Evolutionary conservation across 441 rosid species (phyloP), one percentile per base, ranked within the genome.

Genomic region (Corymbia calophylla): DNA sequence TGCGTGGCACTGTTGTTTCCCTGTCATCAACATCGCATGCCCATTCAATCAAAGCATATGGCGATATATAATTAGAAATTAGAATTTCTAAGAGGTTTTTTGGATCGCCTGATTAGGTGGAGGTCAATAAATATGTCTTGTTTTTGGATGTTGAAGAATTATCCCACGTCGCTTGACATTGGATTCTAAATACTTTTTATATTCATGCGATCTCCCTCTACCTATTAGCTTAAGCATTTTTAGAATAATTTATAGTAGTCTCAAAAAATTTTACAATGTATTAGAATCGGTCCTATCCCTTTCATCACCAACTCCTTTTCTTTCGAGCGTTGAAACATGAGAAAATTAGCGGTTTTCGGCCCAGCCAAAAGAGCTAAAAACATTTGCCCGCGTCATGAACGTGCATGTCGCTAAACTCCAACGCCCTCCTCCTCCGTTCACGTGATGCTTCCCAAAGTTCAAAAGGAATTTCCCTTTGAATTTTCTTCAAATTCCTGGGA

Each of bases 241-340:
- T 58, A 25, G 10, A 58, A 25, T 0, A 9, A 0, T 9, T 23
- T 9, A 0, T 2, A 25, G 0, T 58, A 2, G 0, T 56, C 62
- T 56, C 13, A 56, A 9, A 56, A 56, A 56, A 58, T 25, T 6
- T 25, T 14, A 4, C 3, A 13, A 1, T 3, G 14, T 58, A 29
- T 1, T 4, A 23, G 0, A 58, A 3, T 6, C 0, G 3, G 14
- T 25, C 44, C 44, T 1, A 39, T 39, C 44, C 44, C 44, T 39
- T 39, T 39, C 44, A 15, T 16, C 19, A 19, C 55, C 16, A 2
- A 16, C 55, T 53, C 19, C 3, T 53, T 53, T 53, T 53, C 5
- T 53, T 53, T 53, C 55, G 6, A 16, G 55, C 1, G 19, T 53
- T 19, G 17, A n/a, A n/a, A 64, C 19, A n/a, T 7, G 8, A 16